Conservation (phyloP, 2,329 filamentous ascomycete species). For the Tetracladium maxilliforme region DNA sequence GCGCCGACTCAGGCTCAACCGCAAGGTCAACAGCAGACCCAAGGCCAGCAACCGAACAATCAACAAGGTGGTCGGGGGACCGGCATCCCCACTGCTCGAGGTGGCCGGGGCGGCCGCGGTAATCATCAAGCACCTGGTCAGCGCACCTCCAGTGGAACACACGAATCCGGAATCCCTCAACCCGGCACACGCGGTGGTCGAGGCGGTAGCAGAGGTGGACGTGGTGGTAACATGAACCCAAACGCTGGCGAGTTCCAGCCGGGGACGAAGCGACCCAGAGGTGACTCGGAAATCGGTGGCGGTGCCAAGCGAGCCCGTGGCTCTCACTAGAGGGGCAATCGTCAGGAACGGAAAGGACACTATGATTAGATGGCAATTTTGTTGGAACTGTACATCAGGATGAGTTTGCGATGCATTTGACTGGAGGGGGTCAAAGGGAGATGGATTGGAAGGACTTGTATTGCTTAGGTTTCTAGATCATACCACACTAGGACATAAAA, state of each 20-base stretch:
- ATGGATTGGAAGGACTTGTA: too few relatives aligned
- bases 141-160: too few relatives aligned
- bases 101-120: constrained; percentile 9
- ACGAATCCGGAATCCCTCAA: constrained; percentile 6
- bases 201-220: constrained; percentile 12
- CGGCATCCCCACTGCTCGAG: constrained; percentile 6
- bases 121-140: constrained; percentile 7
- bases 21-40: neutral
- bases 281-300: constrained; percentile 15
- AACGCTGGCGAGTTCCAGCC: constrained; percentile 11
- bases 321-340: too few relatives aligned
- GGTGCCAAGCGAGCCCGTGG: constrained; percentile 31
- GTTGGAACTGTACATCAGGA: too few relatives aligned
- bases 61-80: constrained; percentile 1
- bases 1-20: neutral
- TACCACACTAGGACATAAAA: too few relatives aligned
- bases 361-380: too few relatives aligned
- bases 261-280: constrained; percentile 13
- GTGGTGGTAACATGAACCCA: constrained; percentile 13
- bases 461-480: too few relatives aligned
- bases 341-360: too few relatives aligned
- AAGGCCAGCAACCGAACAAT: neutral
- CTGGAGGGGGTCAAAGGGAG: too few relatives aligned
- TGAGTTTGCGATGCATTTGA: too few relatives aligned
- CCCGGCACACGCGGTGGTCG: constrained; percentile 7